Evolutionary conservation across 768 basidiomycete genomes (phyloP).

Genomic region (Pleurotus djamor): DNA sequence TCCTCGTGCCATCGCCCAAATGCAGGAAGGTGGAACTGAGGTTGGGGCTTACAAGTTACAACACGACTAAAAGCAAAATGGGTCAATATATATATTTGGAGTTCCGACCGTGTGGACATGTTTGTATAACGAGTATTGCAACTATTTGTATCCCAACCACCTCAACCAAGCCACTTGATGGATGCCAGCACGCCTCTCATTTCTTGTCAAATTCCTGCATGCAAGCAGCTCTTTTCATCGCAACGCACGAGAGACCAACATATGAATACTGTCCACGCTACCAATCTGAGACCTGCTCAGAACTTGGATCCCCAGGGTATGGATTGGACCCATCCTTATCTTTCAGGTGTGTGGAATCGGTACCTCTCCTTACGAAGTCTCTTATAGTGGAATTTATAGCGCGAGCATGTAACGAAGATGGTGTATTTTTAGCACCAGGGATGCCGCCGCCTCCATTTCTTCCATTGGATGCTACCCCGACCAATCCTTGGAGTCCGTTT

Average conservation of each 20-base stretch:
- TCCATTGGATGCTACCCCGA: not conserved
- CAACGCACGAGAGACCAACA: not conserved
- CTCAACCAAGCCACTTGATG: not conserved
- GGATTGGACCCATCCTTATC: not conserved
- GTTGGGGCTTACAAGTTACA: not conserved
- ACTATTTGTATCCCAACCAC: not conserved
- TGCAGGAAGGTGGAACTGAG: not conserved
- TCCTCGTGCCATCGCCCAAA: not conserved
- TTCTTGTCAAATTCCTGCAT: not conserved
- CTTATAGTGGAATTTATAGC: not conserved
- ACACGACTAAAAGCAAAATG: not conserved
- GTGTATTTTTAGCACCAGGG: not conserved
- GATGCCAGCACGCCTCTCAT: not conserved
- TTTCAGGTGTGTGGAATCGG: not conserved
- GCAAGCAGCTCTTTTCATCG: not conserved
- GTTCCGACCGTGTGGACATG: not conserved
- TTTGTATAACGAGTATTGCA: not conserved
- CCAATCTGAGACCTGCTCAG: not conserved
- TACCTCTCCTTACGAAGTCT: not conserved
- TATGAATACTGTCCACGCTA: not conserved
- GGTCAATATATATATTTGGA: not conserved
- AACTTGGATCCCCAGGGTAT: not conserved
- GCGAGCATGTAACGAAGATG: not conserved
- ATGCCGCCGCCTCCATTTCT: not conserved
- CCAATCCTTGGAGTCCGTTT: constrained; percentile 24